Evolutionary conservation across 805 yeast genomes (phyloP), one percentile per base, ranked within the genome.

Genomic region (Pichia pseudocactophila): DNA sequence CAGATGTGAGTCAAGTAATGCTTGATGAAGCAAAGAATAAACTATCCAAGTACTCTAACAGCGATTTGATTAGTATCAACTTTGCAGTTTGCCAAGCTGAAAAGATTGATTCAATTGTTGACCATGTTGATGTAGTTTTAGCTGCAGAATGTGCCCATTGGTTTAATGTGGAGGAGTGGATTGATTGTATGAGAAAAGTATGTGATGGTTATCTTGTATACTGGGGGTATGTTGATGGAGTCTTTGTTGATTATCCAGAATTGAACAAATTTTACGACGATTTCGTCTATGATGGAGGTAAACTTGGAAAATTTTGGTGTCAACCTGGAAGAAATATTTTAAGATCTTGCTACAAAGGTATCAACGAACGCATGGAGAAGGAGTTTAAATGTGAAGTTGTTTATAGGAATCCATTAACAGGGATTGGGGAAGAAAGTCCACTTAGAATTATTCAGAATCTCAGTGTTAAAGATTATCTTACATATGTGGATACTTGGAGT

Each of bases 91-190:
- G 48, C 26, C 30, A 55, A 12, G 59, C 62, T 25, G 63, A 58
- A 34, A 41, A 49, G 26, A 34, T 56, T 16, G 32, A 54, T 17
- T 47, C 50, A 13, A 28, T 43, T 3, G 42, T 55, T 6, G 49
- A 52, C 18, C 45, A 28, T 1, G 54, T 78, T 7, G 94, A 82
- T 55, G 46, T 86, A 51, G 66, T 86, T 12, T 73, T 87, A 2
- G 83, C 80, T n/a, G 95, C 89, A 0, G 88, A 88, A 56, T 82
- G 88, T 45, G 76, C 73, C n/a, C 96, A 88, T 61, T 88, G 96
- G 95, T 73, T 85, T 44, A 58, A 51, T 50, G 53, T 47, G 19
- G 52, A 27, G 11, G 47, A 35, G 20, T 55, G 54, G 61, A 51
- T 54, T 26, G 43, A 30, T 30, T 68, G 61, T 57, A 55, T 64